phyloP scores from a whole-genome alignment of 441 rosid genomes.

The Codiaeum variegatum region DNA sequence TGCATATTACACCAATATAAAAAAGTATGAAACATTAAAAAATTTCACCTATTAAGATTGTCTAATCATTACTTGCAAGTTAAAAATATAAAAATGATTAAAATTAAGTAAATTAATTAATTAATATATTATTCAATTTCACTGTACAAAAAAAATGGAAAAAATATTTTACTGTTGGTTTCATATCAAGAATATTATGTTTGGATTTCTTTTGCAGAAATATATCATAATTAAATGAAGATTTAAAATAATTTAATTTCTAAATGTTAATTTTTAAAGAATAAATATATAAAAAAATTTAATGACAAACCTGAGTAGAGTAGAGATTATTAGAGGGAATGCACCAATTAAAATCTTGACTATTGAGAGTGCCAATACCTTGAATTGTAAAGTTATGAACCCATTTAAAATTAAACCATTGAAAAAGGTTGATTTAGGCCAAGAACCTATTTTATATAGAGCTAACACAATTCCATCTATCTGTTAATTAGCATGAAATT shows the following conservation, averaged over 20 bases:
- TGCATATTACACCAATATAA: constrained; percentile 31
- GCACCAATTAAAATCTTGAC: constrained; percentile 85
- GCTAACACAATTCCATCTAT: constrained; percentile 71
- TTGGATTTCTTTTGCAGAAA: constrained; percentile 48
- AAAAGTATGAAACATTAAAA: constrained; percentile 30
- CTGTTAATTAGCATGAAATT: constrained; percentile 30
- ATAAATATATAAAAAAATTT: background rate
- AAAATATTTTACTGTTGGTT: constrained; percentile 61
- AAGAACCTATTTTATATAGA: constrained; percentile 38
- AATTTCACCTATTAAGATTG: background rate
- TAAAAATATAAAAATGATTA: constrained; percentile 1
- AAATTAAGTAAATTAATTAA: background rate
- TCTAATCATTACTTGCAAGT: constrained; percentile 12
- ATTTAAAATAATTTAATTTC: background rate
- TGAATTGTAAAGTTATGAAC: constrained; percentile 48
- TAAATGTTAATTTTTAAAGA: background rate
- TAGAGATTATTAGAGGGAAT: constrained; percentile 26
- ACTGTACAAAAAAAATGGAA: background rate
- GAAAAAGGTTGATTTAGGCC: constrained; percentile 32
- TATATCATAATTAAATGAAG: background rate
- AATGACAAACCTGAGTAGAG: constrained; percentile 22
- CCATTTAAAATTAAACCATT: constrained; percentile 35
- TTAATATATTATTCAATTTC: background rate
- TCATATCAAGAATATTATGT: constrained; percentile 50
- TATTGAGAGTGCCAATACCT: constrained; percentile 70